Base-by-base conservation (phyloP, 2,329 filamentous ascomycete genomes). In the Alternaria postmessia region DNA sequence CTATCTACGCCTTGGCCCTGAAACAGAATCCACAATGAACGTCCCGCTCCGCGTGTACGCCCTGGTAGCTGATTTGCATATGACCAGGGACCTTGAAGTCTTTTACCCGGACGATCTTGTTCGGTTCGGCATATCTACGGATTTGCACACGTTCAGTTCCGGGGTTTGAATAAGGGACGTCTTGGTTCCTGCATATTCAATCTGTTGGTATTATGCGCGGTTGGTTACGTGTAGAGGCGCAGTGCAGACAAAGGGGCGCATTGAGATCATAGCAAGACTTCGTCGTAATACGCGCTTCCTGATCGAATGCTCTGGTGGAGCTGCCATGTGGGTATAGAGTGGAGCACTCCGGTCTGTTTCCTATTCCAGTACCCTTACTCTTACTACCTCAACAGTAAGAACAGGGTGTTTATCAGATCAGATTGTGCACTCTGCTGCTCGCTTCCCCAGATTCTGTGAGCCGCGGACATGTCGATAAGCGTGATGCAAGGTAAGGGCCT, bases 31-130 rank as follows among this genome's bases (percentile, higher is more conserved):
- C 42, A 51, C 34, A 39, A 48, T 14, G 51, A 26, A n/a, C 41
- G 57, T 55, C 18, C 57, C 44, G 52, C 52, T 54, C 30, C 56
- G 49, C 26, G 46, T 24, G 26, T 56, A 41, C 32, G 41, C 36
- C 34, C 26, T 42, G 16, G 44, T 36, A 34, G 20, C 20, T 51
- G 44, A 57, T 36, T 28, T 42, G 36, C 44, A 57, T 51, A 42
- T 38, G 30, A 30, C 42, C 7, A 36, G 30, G 41, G 22, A 30
- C 20, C 22, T 36, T 18, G 46, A 38, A 49, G 30, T 20, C 41
- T 41, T 56, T 60, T 57, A 57, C 47, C 53, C 47, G 52, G 57
- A 39, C 49, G 41, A 60, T 59, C 52, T 16, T 49, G 22, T 42
- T 56, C 26, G 44, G 49, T 51, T 51, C 49, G 46, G 49, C 26